Conservation (phyloP, 176 grass and related monocot genomes). For the Zizania latifolia region DNA sequence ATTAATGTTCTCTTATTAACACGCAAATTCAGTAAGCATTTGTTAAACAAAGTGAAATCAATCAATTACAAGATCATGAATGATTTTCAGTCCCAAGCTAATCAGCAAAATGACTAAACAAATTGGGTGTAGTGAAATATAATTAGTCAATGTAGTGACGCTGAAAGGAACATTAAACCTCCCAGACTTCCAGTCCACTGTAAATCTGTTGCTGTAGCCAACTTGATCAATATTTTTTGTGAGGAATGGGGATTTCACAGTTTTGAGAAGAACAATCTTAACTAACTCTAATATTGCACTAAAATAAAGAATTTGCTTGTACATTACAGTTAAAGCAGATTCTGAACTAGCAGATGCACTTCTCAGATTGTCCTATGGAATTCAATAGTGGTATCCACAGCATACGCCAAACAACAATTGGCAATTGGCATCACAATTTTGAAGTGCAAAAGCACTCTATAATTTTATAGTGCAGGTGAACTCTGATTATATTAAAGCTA, state of each 20-base stretch:
- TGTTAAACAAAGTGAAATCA: not conserved
- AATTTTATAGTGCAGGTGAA: not conserved
- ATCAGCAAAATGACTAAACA: not conserved
- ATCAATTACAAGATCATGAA: not conserved
- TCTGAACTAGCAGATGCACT: slow-evolving; percentile 6
- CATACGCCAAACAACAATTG: not conserved
- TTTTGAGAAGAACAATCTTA: not conserved
- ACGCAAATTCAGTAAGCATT: slow-evolving; percentile 13
- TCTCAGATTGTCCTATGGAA: not conserved
- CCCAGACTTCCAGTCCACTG: not conserved
- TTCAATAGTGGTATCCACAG: not conserved
- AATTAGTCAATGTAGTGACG: not conserved
- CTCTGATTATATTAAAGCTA: not conserved
- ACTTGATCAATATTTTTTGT: not conserved
- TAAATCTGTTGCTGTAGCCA: not conserved
- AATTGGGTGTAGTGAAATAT: not conserved
- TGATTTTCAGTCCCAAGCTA: not conserved
- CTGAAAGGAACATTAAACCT: too few species aligned
- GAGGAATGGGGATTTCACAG: not conserved
- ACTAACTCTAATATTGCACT: not conserved
- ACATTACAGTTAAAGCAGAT: slow-evolving; percentile 8
- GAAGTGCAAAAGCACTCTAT: not conserved
- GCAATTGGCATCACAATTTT: not conserved
- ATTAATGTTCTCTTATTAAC: slow-evolving; percentile 28
- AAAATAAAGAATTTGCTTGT: not conserved